These are phyloP conservation scores for Phoma sp. DNA, from an alignment of 2,329 filamentous ascomycete genomes.

Conservation along the genomic window DNA sequence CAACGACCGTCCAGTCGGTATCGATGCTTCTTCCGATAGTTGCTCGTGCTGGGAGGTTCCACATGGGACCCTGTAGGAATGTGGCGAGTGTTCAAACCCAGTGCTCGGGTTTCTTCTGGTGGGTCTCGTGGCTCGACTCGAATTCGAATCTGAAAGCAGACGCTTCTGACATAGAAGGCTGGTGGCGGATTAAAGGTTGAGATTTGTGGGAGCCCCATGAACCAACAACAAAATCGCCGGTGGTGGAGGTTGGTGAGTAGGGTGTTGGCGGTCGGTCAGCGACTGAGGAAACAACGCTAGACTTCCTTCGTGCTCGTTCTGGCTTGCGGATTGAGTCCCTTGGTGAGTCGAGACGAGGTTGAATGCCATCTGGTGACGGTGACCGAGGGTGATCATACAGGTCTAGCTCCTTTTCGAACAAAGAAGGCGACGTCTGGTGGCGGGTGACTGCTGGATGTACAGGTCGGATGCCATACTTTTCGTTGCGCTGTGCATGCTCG, in stretches of 20 bases:
- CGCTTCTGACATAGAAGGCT: constrained; percentile 47
- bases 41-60: constrained; percentile 8
- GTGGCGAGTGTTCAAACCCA: constrained; percentile 25
- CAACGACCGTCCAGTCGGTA: constrained; percentile 10
- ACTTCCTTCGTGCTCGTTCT: constrained; percentile 43
- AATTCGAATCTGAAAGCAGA: constrained; percentile 47
- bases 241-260: constrained; percentile 44
- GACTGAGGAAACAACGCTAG: constrained; percentile 41
- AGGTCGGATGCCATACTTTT: constrained; percentile 44
- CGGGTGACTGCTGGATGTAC: constrained; percentile 34
- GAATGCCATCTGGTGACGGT: constrained; percentile 33
- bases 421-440: constrained; percentile 34
- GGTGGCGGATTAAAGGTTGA: constrained; percentile 36
- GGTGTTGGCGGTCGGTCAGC: constrained; percentile 48
- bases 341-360: constrained; percentile 29
- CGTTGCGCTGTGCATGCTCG: constrained; percentile 43
- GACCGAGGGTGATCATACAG: constrained; percentile 36
- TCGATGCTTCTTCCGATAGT: constrained; percentile 7
- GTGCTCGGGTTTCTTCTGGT: constrained; percentile 22
- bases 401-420: constrained; percentile 45
- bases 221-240: constrained; percentile 34
- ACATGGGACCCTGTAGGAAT: constrained; percentile 11
- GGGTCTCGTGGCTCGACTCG: constrained; percentile 31
- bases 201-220: constrained; percentile 37
- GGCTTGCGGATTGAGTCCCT: constrained; percentile 40